These are phyloP conservation scores for Cryptococcus sp. DNA, from an alignment of 1,284 basidiomycete genomes.

Conservation along the genomic window DNA sequence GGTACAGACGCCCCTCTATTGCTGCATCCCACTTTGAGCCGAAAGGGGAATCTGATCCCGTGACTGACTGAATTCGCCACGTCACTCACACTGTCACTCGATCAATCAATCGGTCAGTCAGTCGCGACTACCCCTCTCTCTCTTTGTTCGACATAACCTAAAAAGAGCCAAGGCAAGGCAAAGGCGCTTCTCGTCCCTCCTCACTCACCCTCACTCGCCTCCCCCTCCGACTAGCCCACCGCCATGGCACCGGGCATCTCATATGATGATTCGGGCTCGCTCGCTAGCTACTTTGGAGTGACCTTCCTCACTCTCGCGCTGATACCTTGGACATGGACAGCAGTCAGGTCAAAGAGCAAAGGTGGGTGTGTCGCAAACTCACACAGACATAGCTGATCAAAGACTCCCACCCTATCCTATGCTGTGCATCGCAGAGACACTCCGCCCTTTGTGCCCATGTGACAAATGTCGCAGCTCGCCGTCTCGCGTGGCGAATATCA, in stretches of 20 bases:
- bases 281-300: constrained; percentile 86
- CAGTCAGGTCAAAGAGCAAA: constrained; percentile 46
- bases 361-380: constrained; percentile 17
- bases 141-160: no score
- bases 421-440: constrained; percentile 21
- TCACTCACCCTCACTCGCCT: not conserved
- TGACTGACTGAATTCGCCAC: no score
- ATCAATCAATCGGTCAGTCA: no score
- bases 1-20: no score
- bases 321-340: constrained; percentile 69
- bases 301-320: constrained; percentile 80
- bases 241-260: constrained; percentile 50
- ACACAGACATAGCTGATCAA: not conserved
- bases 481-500: constrained; percentile 14
- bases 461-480: constrained; percentile 28
- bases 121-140: no score
- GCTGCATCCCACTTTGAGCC: no score
- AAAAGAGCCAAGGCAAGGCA: no score
- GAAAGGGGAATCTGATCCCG: no score
- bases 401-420: not conserved
- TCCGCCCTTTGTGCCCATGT: constrained; percentile 40
- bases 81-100: no score
- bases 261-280: constrained; percentile 85
- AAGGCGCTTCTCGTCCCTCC: no score
- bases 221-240: constrained; percentile 3